phyloP scores from a whole-genome alignment of 768 basidiomycete species.

The Dentipellis sp. region DNA sequence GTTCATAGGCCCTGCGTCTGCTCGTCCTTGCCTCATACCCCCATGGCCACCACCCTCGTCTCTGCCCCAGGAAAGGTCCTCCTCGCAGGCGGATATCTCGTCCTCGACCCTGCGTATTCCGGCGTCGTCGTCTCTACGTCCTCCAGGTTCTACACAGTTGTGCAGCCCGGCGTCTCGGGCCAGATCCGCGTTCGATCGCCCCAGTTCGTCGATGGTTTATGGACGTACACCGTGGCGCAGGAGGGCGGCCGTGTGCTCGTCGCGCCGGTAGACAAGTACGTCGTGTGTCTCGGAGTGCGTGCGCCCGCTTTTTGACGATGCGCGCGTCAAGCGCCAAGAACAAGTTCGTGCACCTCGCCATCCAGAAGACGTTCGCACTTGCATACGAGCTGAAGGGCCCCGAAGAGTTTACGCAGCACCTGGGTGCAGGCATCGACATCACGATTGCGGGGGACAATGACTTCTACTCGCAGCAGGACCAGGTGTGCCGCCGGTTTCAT shows the following conservation, averaged over 20 bases:
- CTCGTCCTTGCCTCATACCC: neutral
- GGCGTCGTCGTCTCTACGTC: slow-evolving; percentile 90
- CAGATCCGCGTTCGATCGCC: slow-evolving; percentile 77
- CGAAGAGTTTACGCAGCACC: slow-evolving; percentile 28
- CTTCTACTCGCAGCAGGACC: slow-evolving; percentile 90
- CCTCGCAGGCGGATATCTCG: slow-evolving; percentile 92
- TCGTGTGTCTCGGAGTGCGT: neutral
- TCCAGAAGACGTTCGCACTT: slow-evolving; percentile 69
- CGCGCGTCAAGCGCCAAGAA: slow-evolving; percentile 41
- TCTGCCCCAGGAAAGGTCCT: slow-evolving; percentile 95
- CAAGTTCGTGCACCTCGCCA: slow-evolving; percentile 86
- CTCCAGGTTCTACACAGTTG: slow-evolving; percentile 85
- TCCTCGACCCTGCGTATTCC: slow-evolving; percentile 79
- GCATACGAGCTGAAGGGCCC: slow-evolving; percentile 49
- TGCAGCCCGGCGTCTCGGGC: slow-evolving; percentile 32
- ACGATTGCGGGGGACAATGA: slow-evolving; percentile 91
- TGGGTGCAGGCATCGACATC: slow-evolving; percentile 59
- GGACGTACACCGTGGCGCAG: slow-evolving; percentile 52
- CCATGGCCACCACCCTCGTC: slow-evolving; percentile 48
- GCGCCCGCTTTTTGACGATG: neutral
- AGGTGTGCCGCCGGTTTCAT: slow-evolving; percentile 36
- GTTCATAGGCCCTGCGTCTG: neutral
- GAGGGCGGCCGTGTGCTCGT: slow-evolving; percentile 5
- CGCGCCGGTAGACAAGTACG: slow-evolving; percentile 18
- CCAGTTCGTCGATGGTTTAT: slow-evolving; percentile 77